Conservation (phyloP, 345 rosid genomes). For the Eucalyptus cladocalyx region DNA sequence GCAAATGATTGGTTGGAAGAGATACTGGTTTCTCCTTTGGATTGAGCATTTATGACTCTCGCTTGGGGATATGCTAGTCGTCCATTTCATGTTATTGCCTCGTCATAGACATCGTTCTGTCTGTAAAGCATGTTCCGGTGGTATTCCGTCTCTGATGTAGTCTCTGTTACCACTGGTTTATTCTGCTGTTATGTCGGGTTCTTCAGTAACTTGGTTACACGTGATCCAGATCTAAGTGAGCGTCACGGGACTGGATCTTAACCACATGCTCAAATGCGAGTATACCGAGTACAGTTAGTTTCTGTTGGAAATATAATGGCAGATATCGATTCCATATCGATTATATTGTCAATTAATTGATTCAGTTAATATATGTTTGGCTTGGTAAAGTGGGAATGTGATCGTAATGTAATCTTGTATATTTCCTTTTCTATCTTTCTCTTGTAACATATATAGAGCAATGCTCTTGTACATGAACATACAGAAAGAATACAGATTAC, state of each 20-base stretch:
- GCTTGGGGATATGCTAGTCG: constrained; percentile 51
- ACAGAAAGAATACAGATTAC: too few relatives aligned
- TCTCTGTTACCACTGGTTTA: constrained; percentile 29
- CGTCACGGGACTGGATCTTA: constrained; percentile 11
- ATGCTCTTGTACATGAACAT: too few relatives aligned
- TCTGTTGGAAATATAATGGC: too few relatives aligned
- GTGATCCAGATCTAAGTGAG: constrained; percentile 3
- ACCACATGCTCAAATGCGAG: constrained; percentile 36
- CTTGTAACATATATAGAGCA: too few relatives aligned
- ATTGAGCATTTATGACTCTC: constrained; percentile 37
- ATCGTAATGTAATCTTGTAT: too few relatives aligned
- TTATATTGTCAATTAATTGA: too few relatives aligned
- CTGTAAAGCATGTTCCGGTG: constrained; percentile 3
- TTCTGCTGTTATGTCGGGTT: constrained; percentile 44
- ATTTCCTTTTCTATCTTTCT: too few relatives aligned
- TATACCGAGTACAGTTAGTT: constrained; percentile 20
- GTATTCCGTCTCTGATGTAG: constrained; percentile 28
- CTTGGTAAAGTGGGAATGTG: too few relatives aligned
- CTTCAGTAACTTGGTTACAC: neutral
- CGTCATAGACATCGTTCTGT: constrained; percentile 32
- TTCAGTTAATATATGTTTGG: too few relatives aligned
- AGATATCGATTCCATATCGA: too few relatives aligned
- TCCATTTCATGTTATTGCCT: constrained; percentile 46
- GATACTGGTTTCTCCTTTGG: constrained; percentile 32
- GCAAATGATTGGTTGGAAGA: constrained; percentile 41